phyloP scores from a whole-genome alignment of 169 alveolate genomes.

The Plasmodium berghei region DNA sequence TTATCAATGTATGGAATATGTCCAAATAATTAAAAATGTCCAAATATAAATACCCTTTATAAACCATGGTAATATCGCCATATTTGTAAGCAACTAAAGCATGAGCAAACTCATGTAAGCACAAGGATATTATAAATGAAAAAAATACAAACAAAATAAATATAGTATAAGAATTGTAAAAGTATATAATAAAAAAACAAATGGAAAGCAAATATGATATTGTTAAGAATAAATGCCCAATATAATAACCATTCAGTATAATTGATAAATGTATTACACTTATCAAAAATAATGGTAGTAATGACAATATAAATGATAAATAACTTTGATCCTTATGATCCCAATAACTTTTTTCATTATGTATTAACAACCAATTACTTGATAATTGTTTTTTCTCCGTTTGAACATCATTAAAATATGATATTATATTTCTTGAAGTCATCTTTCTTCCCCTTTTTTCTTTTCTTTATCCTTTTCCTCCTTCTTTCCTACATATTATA shows the following conservation, averaged over 20 bases:
- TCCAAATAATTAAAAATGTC: constrained; percentile 67
- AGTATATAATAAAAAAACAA: constrained; percentile 59
- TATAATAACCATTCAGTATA: constrained; percentile 43
- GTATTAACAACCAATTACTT: constrained; percentile 27
- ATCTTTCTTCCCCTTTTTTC: constrained; percentile 32
- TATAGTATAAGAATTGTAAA: constrained; percentile 48
- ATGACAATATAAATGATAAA: constrained; percentile 36
- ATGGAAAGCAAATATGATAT: constrained; percentile 66
- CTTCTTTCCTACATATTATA: constrained; percentile 14
- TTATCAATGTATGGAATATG: constrained; percentile 51
- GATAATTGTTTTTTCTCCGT: constrained; percentile 26
- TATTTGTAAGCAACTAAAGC: constrained; percentile 64
- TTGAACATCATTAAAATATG: constrained; percentile 19
- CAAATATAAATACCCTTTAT: constrained; percentile 67
- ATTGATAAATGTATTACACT: constrained; percentile 37
- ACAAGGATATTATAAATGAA: constrained; percentile 58
- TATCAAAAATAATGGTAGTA: constrained; percentile 39
- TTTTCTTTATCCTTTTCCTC: neutral
- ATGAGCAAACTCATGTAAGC: constrained; percentile 74
- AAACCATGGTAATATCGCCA: constrained; percentile 73
- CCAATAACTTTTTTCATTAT: constrained; percentile 32
- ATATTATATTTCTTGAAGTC: constrained; percentile 33
- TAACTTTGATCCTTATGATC: constrained; percentile 18
- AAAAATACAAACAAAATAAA: constrained; percentile 55
- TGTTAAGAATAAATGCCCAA: constrained; percentile 59